Percentiles rank a stretch among this genome's conserved stretches.
These are phyloP conservation scores for Alternaria sp. DNA, from an alignment of 2,329 filamentous ascomycete genomes.

Conservation along the genomic window DNA sequence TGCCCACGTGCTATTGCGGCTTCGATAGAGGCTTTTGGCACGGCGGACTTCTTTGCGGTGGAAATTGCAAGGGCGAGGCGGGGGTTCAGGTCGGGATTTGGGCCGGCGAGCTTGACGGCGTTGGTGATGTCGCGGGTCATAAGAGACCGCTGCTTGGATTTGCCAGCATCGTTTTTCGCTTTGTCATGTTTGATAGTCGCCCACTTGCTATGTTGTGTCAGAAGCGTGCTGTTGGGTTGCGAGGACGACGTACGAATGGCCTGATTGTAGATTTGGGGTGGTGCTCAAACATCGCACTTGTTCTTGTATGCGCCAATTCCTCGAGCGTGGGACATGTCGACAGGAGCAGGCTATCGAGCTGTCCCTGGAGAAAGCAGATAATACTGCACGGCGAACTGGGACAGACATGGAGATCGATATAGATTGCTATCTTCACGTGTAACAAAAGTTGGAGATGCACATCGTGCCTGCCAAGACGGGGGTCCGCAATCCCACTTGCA, in stretches of 20 bases:
- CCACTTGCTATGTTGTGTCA: conserved; percentile 74
- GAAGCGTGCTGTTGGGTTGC: neutral
- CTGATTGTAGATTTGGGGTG: conserved; percentile 39
- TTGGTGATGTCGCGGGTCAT: conserved; percentile 77
- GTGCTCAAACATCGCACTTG: conserved; percentile 40
- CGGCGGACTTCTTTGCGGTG: conserved; percentile 82
- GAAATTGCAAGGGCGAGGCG: conserved; percentile 76
- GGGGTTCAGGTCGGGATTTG: conserved; percentile 76
- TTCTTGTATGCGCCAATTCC: conserved; percentile 19
- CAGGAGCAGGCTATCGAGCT: conserved; percentile 29
- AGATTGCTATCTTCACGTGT: neutral
- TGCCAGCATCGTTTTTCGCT: conserved; percentile 81
- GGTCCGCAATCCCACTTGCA: conserved; percentile 35
- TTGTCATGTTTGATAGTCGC: conserved; percentile 97
- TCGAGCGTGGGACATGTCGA: conserved; percentile 19
- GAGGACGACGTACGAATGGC: conserved; percentile 42
- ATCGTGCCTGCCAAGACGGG: conserved; percentile 35
- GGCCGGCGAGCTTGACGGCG: conserved; percentile 78
- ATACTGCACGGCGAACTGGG: conserved; percentile 29
- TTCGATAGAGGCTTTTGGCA: conserved; percentile 87
- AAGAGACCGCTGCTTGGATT: conserved; percentile 72
- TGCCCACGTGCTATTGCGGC: conserved; percentile 87
- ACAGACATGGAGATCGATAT: conserved; percentile 30
- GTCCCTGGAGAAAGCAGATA: conserved; percentile 21
- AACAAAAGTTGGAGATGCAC: conserved; percentile 25